phyloP scores from a whole-genome alignment of 139 green algal species.

The Medakamo hakoo region DNA sequence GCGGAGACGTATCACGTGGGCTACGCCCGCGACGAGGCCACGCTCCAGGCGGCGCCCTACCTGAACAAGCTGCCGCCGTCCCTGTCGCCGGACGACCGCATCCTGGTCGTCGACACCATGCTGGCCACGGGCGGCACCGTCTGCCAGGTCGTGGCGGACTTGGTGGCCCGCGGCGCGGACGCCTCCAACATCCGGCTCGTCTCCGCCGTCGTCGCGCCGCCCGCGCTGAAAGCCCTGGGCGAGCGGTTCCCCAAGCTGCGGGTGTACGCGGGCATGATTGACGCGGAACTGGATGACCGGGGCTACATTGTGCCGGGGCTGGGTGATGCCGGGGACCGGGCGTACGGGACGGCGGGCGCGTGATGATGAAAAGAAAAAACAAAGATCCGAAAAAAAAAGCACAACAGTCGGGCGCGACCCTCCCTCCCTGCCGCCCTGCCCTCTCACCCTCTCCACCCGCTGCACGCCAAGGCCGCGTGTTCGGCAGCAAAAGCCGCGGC shows the following conservation, averaged over 20 bases:
- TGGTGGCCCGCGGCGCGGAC: conserved; percentile 49
- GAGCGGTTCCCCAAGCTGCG: conserved; percentile 55
- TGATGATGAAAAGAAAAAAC: not conserved
- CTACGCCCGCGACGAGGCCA: conserved; percentile 68
- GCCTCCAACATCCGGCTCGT: conserved; percentile 63
- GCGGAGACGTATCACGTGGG: conserved; percentile 78
- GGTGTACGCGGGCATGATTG: conserved; percentile 78
- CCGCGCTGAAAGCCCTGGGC: conserved; percentile 56
- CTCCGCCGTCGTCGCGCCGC: conserved; percentile 52
- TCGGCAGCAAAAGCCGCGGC: not conserved
- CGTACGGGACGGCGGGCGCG: conserved; percentile 65
- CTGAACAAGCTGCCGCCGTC: conserved; percentile 82
- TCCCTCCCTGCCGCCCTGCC: not conserved
- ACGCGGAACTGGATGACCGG: conserved; percentile 74
- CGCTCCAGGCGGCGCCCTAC: conserved; percentile 67
- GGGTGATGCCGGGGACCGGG: conserved; percentile 80
- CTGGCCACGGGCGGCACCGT: conserved; percentile 76
- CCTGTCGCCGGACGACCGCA: conserved; percentile 47
- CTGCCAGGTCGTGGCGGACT: conserved; percentile 47
- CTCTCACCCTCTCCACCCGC: not conserved
- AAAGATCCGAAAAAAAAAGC: not conserved
- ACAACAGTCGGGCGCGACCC: not conserved
- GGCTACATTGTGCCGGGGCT: conserved; percentile 88
- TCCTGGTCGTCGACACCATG: conserved; percentile 78
- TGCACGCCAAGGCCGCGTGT: not conserved